Base-by-base conservation (phyloP, 805 yeast genomes). In the Nakazawaea pomicola region DNA sequence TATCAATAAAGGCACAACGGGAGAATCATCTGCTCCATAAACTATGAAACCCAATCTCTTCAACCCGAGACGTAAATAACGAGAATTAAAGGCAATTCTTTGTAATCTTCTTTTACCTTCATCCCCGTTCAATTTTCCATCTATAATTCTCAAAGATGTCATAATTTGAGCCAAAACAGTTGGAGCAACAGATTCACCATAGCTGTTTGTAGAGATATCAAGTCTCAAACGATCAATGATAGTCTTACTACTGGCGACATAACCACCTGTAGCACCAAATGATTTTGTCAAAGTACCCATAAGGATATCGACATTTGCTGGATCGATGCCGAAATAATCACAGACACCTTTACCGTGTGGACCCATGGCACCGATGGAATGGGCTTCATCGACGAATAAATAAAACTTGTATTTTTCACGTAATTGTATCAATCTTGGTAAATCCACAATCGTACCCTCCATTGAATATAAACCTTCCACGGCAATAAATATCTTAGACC, bases 261-360 rank as follows among this genome's bases (percentile, higher is more conserved):
- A 93, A 35, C 99, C 99, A 56, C 99, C 99, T 31, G 98, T 88
- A 14, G 99, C 98, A 59, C 99, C 99, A 61, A 93, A 93, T 1
- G 96, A 87, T 64, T 93, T 93, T 39, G 99, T 95, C 44, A 93
- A 76, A 6, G 99, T 93, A 38, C 99, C 99, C 99, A 93, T 93
- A 50, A 93, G 65, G 47, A 93, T 67, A 64, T 93, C 99, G 43
- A 93, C 70, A 33, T 76, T 76, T 10, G 65, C 58, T 30, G 98
- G 91, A 49, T 79, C 74, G 36, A 93, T 76, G 41, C 82, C 83
- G 60, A 85, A 93, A 64, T 87, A 86, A 56, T 93, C 98, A 67
- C 97, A 90, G 28, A 93, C 83, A 56, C 99, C 99, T 56, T 85
- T 80, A 34, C 99, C 99, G 39, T 65, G 65, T 33, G 95, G 93